A percentile compares a stretch with the other conserved stretches of the same genome.
phyloP scores from a whole-genome alignment of 2,329 filamentous ascomycete species.

The Xylariaceae sp. region DNA sequence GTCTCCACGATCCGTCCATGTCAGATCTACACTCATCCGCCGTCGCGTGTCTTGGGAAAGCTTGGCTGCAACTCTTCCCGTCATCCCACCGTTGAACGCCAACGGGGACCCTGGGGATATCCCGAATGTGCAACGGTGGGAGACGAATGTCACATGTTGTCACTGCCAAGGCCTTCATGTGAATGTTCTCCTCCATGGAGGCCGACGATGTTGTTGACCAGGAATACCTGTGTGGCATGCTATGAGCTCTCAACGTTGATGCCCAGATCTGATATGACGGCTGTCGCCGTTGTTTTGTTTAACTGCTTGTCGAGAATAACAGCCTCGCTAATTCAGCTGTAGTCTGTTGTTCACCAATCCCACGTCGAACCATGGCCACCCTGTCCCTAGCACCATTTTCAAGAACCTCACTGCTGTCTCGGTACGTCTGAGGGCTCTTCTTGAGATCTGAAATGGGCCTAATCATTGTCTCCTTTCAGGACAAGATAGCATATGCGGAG shows the following conservation, averaged over 20 bases:
- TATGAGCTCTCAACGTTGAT: too few species aligned
- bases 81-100: slow-evolving; percentile 1
- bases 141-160: slow-evolving; percentile 3
- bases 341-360: slow-evolving; percentile 59
- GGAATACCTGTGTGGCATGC: not conserved
- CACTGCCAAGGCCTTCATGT: slow-evolving; percentile 10
- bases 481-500: slow-evolving; percentile 48
- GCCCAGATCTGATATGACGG: too few species aligned
- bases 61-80: slow-evolving; percentile 10
- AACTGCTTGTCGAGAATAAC: not conserved
- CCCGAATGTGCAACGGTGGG: not conserved
- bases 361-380: slow-evolving; percentile 45
- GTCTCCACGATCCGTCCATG: slow-evolving; percentile 18
- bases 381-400: slow-evolving; percentile 49
- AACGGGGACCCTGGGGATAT: not conserved
- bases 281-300: not conserved
- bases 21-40: slow-evolving; percentile 14
- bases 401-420: slow-evolving; percentile 53
- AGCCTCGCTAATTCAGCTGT: slow-evolving; percentile 17
- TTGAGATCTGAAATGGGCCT: slow-evolving; percentile 20
- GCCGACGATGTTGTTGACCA: not conserved
- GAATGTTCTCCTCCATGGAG: not conserved
- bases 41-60: slow-evolving; percentile 9
- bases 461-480: slow-evolving; percentile 25
- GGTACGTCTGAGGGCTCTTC: slow-evolving; percentile 36